Conservation (phyloP, 179 eudicot genomes). For the Heliamphora pulchella region DNA sequence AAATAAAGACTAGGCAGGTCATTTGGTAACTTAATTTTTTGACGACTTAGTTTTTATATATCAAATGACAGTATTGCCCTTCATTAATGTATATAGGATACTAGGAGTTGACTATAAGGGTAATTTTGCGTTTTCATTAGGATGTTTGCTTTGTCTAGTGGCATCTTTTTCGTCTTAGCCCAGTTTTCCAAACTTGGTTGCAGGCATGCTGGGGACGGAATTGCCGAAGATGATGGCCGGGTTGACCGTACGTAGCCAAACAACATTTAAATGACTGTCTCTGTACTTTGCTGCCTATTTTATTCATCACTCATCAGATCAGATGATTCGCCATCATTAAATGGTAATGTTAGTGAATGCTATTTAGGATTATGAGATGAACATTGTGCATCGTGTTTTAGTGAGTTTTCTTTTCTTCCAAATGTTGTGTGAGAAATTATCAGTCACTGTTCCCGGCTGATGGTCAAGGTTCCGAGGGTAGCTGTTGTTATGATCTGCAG, state of each 20-base stretch:
- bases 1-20: too few species aligned
- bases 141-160: not conserved
- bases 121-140: too few species aligned
- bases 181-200: constrained; percentile 16
- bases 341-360: not conserved
- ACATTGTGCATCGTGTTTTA: not conserved
- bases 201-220: constrained; percentile 55
- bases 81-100: too few species aligned
- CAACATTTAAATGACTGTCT: not conserved
- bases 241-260: constrained; percentile 34
- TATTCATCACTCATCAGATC: not conserved
- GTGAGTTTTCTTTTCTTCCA: not conserved
- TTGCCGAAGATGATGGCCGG: constrained; percentile 44
- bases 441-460: too few species aligned
- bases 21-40: too few species aligned
- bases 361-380: not conserved
- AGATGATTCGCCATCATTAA: not conserved
- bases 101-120: too few species aligned
- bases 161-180: not conserved
- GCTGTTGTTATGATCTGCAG: not conserved
- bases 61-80: too few species aligned
- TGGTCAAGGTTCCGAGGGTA: not conserved
- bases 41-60: too few species aligned
- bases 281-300: constrained; percentile 5
- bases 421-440: not conserved